Percentiles rank a stretch among this genome's conserved stretches.
Evolutionary conservation across 75 land plant species (phyloP).

Genomic region (Pinus taeda): DNA sequence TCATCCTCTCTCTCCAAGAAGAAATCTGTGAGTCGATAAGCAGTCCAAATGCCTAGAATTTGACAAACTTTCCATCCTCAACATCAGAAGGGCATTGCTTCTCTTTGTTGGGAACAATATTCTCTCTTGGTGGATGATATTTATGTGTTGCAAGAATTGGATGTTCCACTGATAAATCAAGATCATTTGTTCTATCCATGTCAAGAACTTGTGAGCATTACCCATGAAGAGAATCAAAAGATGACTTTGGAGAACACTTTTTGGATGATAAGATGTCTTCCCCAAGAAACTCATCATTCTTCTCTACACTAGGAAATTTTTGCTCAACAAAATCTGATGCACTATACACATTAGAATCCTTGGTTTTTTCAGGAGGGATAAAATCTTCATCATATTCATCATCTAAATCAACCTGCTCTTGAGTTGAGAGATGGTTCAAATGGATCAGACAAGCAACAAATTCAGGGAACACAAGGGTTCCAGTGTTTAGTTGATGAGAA

Average conservation of each 20-base stretch:
- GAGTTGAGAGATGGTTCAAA: too few species aligned
- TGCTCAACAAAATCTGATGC: not conserved
- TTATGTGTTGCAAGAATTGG: not conserved
- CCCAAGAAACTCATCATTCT: not conserved
- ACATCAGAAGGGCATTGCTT: not conserved
- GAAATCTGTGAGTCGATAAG: slow-evolving; percentile 7
- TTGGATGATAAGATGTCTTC: slow-evolving; percentile 1
- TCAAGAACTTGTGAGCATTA: not conserved
- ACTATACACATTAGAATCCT: not conserved
- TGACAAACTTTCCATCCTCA: not conserved
- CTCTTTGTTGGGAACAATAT: not conserved
- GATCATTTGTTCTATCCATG: not conserved
- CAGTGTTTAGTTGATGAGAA: too few species aligned
- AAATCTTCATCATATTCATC: too few species aligned
- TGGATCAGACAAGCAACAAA: too few species aligned
- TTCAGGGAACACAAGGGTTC: too few species aligned
- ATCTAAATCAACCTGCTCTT: too few species aligned
- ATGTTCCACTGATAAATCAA: not conserved
- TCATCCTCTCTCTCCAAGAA: not conserved
- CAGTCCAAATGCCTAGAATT: not conserved
- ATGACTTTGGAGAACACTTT: slow-evolving; percentile 1
- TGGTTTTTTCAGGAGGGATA: not conserved
- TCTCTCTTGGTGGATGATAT: not conserved
- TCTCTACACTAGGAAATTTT: not conserved
- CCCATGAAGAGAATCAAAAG: not conserved